Evolutionary conservation across 2,329 filamentous ascomycete species (phyloP).

Genomic region (Periconia macrospinosa): DNA sequence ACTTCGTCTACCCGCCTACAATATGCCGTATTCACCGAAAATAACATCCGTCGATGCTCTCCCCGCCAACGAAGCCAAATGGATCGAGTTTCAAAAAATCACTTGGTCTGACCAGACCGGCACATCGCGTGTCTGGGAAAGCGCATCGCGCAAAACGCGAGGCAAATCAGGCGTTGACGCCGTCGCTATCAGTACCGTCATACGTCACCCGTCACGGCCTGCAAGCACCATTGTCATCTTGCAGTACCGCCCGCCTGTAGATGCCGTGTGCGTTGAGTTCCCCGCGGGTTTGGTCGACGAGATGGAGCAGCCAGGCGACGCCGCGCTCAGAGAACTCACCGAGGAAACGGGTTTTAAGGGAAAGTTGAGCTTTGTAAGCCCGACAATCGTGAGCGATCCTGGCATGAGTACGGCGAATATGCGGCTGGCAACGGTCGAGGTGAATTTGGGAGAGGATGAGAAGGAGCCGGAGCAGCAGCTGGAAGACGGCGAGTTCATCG

Average conservation of each 20-base stretch:
- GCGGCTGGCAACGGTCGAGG: constrained; percentile 63
- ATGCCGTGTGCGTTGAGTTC: constrained; percentile 62
- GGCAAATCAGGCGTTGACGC: constrained; percentile 61
- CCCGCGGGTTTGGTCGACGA: constrained; percentile 63
- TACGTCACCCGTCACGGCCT: constrained; percentile 51
- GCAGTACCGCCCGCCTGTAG: constrained; percentile 63
- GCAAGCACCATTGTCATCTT: constrained; percentile 59
- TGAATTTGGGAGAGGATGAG: constrained; percentile 54
- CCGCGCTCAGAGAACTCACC: constrained; percentile 60
- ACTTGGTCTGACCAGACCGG: constrained; percentile 47
- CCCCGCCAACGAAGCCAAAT: constrained; percentile 56
- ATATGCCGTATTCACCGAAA: constrained; percentile 36
- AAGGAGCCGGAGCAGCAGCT: constrained; percentile 59
- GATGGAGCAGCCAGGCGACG: constrained; percentile 58
- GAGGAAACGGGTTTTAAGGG: constrained; percentile 67
- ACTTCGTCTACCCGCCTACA: constrained; percentile 25
- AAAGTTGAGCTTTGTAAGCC: constrained; percentile 54
- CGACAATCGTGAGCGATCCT: constrained; percentile 68
- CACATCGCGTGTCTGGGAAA: constrained; percentile 53
- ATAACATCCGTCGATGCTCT: constrained; percentile 50
- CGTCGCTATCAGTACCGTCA: constrained; percentile 61
- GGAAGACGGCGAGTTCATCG: constrained; percentile 64
- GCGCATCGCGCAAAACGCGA: constrained; percentile 55
- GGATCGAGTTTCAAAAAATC: constrained; percentile 42
- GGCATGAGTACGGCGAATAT: constrained; percentile 64